Conservation (phyloP, 1,284 basidiomycete genomes). For the Laetiporus sulphureus region DNA sequence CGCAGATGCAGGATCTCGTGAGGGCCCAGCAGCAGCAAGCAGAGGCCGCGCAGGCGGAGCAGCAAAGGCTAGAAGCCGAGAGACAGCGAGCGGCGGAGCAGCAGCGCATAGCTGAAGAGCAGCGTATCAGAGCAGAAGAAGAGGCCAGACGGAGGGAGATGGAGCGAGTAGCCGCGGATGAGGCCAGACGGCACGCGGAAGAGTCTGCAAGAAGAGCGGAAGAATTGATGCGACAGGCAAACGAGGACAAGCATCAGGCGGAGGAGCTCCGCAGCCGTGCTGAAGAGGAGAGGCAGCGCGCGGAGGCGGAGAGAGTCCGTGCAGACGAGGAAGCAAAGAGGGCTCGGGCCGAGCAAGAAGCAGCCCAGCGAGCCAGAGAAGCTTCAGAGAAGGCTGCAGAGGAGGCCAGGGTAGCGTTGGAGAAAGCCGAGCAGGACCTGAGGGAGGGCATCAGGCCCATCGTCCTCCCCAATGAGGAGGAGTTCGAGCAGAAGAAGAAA, state of each 20-base stretch:
- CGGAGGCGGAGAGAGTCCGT: no score
- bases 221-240: not conserved
- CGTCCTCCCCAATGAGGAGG: not conserved
- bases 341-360: not conserved
- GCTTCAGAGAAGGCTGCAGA: constrained; percentile 1
- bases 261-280: no score
- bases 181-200: no score
- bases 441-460: constrained; percentile 4
- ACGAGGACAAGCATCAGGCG: not conserved
- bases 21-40: not conserved
- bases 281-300: no score
- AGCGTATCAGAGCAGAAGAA: no score
- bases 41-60: not conserved
- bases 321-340: not conserved
- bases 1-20: not conserved
- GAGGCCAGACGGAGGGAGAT: not conserved
- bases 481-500: constrained; percentile 1
- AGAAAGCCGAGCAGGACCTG: constrained; percentile 1
- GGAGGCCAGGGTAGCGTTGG: not conserved
- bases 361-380: not conserved
- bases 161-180: no score
- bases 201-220: not conserved
- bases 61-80: not conserved
- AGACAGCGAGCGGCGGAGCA: not conserved
- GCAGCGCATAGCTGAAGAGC: not conserved